Evolutionary conservation across 2,329 filamentous ascomycete genomes (phyloP).

Genomic region (Exophiala alcalophila): DNA sequence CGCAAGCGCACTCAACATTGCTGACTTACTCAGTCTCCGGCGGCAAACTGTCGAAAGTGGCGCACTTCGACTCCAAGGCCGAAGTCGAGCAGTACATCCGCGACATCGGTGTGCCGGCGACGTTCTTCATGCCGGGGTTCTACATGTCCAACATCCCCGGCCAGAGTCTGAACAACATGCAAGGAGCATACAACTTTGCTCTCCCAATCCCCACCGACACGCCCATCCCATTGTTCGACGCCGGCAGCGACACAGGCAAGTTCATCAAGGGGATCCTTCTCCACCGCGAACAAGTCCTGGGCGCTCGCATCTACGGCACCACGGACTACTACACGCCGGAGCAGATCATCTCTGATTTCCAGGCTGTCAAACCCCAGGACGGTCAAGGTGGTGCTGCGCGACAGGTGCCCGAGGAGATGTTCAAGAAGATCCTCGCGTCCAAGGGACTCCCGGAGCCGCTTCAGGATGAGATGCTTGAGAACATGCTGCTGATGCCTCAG

Average conservation of each 20-base stretch:
- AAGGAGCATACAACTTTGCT: constrained; percentile 33
- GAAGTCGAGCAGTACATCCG: constrained; percentile 41
- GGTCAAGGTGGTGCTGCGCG: constrained; percentile 36
- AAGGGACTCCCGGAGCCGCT: constrained; percentile 28
- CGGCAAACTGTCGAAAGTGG: constrained; percentile 36
- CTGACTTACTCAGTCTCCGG: constrained; percentile 26
- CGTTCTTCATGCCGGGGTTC: constrained; percentile 42
- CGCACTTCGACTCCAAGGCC: constrained; percentile 43
- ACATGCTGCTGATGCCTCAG: constrained; percentile 50
- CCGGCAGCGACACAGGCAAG: constrained; percentile 44
- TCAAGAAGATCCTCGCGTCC: constrained; percentile 42
- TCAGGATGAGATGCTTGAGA: constrained; percentile 53
- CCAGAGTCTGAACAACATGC: constrained; percentile 32
- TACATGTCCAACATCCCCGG: constrained; percentile 44
- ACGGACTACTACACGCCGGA: constrained; percentile 38
- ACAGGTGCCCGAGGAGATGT: constrained; percentile 41
- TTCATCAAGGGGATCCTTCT: constrained; percentile 37
- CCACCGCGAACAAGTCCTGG: constrained; percentile 30
- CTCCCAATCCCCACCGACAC: constrained; percentile 31
- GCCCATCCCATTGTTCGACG: constrained; percentile 46
- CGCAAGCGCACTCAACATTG: background rate
- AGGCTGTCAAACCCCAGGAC: constrained; percentile 33
- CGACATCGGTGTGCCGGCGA: constrained; percentile 33
- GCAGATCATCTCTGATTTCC: constrained; percentile 42
- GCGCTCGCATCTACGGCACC: constrained; percentile 46